Evolutionary conservation across 164 flowering plant species (phyloP).

Genomic region (Vitis riparia): DNA sequence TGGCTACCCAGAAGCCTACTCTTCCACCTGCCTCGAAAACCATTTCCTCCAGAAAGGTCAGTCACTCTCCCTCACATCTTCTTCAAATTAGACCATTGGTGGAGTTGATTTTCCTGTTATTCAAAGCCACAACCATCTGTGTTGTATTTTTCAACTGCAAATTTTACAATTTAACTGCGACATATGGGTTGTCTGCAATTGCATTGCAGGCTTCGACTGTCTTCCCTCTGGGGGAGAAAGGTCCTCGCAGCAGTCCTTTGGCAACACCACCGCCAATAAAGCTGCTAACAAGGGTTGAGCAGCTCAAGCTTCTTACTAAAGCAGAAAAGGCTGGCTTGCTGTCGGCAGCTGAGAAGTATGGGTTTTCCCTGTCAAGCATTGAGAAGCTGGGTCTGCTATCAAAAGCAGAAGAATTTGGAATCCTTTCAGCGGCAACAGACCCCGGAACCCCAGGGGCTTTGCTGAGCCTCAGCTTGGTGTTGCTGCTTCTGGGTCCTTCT

Average conservation of each 20-base stretch:
- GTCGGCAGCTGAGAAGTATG: conserved; percentile 85
- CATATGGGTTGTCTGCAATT: no score
- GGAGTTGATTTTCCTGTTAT: no score
- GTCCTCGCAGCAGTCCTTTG: conserved; percentile 24
- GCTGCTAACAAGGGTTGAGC: conserved; percentile 87
- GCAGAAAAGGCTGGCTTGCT: conserved; percentile 92
- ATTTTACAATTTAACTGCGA: background rate
- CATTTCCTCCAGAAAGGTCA: conserved; percentile 53
- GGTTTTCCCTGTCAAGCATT: conserved; percentile 76
- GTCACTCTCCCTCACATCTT: background rate
- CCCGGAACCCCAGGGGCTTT: conserved; percentile 70
- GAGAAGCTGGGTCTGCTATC: conserved; percentile 86
- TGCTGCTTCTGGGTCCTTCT: conserved; percentile 70
- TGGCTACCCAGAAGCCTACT: conserved; percentile 68
- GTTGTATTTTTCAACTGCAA: background rate
- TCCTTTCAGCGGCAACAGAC: conserved; percentile 86
- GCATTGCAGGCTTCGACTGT: conserved; percentile 34
- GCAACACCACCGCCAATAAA: conserved; percentile 43
- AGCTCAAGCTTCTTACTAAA: conserved; percentile 80
- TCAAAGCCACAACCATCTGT: no score
- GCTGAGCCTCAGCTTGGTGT: conserved; percentile 51
- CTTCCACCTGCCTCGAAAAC: conserved; percentile 42
- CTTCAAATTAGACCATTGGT: no score
- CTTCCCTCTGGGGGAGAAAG: conserved; percentile 44
- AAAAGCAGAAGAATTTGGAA: conserved; percentile 83